Conservation (phyloP, 129 eudicot genomes). For the Escallonia rubra region DNA sequence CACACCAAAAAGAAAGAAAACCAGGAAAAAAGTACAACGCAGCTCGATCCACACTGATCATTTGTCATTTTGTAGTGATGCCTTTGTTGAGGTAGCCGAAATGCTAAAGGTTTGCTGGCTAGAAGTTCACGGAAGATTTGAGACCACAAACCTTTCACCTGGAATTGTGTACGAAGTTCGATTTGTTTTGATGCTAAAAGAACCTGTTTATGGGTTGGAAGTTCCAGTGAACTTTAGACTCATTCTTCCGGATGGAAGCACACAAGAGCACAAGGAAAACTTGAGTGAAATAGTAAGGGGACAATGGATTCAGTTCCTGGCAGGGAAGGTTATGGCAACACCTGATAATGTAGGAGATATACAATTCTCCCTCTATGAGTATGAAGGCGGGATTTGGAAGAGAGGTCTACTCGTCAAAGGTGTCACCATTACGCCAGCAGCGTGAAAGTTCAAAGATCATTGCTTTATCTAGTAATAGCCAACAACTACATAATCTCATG, state of each 20-base stretch:
- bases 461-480: too few relatives aligned
- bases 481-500: too few relatives aligned
- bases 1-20: too few relatives aligned
- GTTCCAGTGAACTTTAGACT: slow-evolving; percentile 47
- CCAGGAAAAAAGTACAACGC: too few relatives aligned
- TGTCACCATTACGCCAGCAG: background rate
- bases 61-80: slow-evolving; percentile 25
- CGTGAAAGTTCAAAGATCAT: too few relatives aligned
- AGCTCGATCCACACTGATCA: background rate
- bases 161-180: slow-evolving; percentile 31
- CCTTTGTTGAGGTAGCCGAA: slow-evolving; percentile 29
- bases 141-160: slow-evolving; percentile 32
- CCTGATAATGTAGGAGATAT: slow-evolving; percentile 47
- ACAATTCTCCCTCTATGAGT: slow-evolving; percentile 61
- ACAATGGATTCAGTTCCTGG: slow-evolving; percentile 63
- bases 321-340: slow-evolving; percentile 50
- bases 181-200: slow-evolving; percentile 34
- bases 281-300: slow-evolving; percentile 57
- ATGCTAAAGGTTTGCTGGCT: slow-evolving; percentile 47
- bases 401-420: background rate
- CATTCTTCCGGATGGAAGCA: slow-evolving; percentile 36
- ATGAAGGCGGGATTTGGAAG: slow-evolving; percentile 71
- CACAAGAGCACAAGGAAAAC: slow-evolving; percentile 47
- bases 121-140: slow-evolving; percentile 45
- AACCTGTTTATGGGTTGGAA: slow-evolving; percentile 47